phyloP scores from a whole-genome alignment of 1,139 yeast species.

The Yamadazyma epiphylla region DNA sequence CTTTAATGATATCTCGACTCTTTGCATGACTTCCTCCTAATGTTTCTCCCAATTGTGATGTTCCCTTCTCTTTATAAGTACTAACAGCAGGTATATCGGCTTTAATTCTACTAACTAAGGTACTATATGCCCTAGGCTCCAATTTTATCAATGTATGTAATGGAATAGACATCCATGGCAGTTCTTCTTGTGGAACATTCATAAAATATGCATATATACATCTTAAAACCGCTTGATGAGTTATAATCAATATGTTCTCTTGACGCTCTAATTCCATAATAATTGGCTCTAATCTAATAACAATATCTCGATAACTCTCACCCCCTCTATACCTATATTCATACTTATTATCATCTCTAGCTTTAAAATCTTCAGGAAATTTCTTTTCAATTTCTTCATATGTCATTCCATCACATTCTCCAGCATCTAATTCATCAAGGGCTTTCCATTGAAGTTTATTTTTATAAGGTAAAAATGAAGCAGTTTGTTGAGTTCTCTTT shows the following conservation, averaged over 20 bases:
- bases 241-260: conserved; percentile 90
- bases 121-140: conserved; percentile 91
- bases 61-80: conserved; percentile 93
- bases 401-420: conserved; percentile 95
- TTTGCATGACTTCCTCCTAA: conserved; percentile 23
- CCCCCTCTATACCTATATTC: conserved; percentile 97
- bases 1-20: conserved; percentile 41
- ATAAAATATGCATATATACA: conserved; percentile 96
- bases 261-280: conserved; percentile 98
- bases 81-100: conserved; percentile 98
- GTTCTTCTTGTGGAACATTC: conserved; percentile 96
- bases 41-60: conserved; percentile 69
- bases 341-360: conserved; percentile 92
- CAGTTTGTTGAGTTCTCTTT: conserved; percentile 89
- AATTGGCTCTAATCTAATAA: conserved; percentile 89
- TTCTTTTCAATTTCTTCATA: conserved; percentile 74
- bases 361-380: conserved; percentile 93
- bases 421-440: conserved; percentile 94
- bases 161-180: conserved; percentile 99
- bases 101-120: conserved; percentile 81
- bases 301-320: conserved; percentile 93
- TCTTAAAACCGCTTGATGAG: conserved; percentile 96
- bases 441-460: conserved; percentile 91
- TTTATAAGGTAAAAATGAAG: conserved; percentile 75
- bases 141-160: conserved; percentile 88